Conservation (phyloP, 1,284 basidiomycete species). For the Ustilago loliicola region DNA sequence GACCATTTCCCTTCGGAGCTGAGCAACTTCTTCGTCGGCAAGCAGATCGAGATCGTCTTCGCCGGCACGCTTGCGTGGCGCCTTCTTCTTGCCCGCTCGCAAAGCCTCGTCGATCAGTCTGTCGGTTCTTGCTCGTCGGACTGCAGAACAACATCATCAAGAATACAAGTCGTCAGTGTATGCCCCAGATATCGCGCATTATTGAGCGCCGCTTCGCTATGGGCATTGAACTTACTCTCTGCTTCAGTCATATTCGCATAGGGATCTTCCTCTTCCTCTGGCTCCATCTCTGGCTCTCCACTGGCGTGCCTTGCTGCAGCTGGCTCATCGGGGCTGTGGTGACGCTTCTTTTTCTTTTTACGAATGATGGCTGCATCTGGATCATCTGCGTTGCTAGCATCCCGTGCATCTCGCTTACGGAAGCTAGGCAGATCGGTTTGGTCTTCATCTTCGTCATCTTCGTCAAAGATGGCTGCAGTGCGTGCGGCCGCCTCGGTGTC, state of each 20-base stretch:
- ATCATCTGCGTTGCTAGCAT: constrained; percentile 23
- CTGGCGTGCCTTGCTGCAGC: constrained; percentile 1
- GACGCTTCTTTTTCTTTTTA: constrained; percentile 58
- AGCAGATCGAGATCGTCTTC: constrained; percentile 79
- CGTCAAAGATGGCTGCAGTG: constrained; percentile 50
- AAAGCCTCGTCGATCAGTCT: constrained; percentile 54
- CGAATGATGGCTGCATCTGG: constrained; percentile 32
- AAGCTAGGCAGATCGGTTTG: constrained; percentile 37
- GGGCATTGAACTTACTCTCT: constrained; percentile 31
- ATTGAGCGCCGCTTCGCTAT: neutral
- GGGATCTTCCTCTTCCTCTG: constrained; percentile 42
- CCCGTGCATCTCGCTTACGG: constrained; percentile 31
- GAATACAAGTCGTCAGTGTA: neutral
- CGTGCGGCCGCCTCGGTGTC: constrained; percentile 36
- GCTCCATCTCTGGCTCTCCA: constrained; percentile 16
- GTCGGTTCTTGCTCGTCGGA: constrained; percentile 43
- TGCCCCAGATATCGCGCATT: neutral
- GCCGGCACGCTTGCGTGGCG: constrained; percentile 51
- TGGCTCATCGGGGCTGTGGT: constrained; percentile 31
- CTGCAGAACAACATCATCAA: neutral
- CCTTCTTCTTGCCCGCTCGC: constrained; percentile 50
- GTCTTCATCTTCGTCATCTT: constrained; percentile 41
- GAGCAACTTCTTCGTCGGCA: constrained; percentile 90
- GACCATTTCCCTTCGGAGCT: constrained; percentile 87
- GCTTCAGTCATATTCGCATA: constrained; percentile 48